Evolutionary conservation across 768 basidiomycete species (phyloP).

Genomic region (Lactarius vividus): DNA sequence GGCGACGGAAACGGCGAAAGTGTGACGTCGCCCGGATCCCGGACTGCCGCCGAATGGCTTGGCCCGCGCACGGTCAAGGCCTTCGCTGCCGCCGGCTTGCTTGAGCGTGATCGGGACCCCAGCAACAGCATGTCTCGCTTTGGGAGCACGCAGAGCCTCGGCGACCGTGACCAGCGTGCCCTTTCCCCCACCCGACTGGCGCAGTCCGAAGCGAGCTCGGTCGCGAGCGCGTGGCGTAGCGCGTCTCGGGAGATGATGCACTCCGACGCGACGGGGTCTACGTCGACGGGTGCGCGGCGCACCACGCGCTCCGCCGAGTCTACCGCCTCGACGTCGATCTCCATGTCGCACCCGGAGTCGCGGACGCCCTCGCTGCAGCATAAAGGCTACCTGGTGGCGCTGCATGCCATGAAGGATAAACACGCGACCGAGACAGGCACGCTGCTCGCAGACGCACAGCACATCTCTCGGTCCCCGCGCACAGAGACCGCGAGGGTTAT

Average conservation of each 20-base stretch:
- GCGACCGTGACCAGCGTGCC: constrained; percentile 37
- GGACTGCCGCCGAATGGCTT: constrained; percentile 53
- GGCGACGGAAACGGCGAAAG: constrained; percentile 41
- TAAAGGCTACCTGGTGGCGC: constrained; percentile 37
- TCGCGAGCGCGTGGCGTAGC: constrained; percentile 23
- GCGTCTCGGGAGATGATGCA: constrained; percentile 35
- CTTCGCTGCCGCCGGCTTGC: constrained; percentile 67
- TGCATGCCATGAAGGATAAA: constrained; percentile 55
- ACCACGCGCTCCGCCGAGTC: constrained; percentile 52
- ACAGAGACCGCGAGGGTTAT: constrained; percentile 57
- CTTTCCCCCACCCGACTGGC: constrained; percentile 42
- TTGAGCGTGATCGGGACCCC: constrained; percentile 30
- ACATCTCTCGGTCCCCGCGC: constrained; percentile 56
- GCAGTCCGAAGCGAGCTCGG: constrained; percentile 28
- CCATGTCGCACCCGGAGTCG: too few relatives aligned
- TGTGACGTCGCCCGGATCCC: constrained; percentile 23
- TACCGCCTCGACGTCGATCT: constrained; percentile 70
- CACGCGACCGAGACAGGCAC: constrained; percentile 71
- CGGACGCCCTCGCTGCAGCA: constrained; percentile 42
- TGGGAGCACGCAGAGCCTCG: constrained; percentile 33
- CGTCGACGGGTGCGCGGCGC: constrained; percentile 42
- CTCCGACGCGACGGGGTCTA: constrained; percentile 45
- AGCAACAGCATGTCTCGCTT: constrained; percentile 30
- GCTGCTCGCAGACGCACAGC: constrained; percentile 67
- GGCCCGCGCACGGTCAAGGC: constrained; percentile 72